Evolutionary conservation across 495 filamentous ascomycete genomes (phyloP), one percentile per base, ranked within the genome.

Genomic region (Tetracladium setigerum): DNA sequence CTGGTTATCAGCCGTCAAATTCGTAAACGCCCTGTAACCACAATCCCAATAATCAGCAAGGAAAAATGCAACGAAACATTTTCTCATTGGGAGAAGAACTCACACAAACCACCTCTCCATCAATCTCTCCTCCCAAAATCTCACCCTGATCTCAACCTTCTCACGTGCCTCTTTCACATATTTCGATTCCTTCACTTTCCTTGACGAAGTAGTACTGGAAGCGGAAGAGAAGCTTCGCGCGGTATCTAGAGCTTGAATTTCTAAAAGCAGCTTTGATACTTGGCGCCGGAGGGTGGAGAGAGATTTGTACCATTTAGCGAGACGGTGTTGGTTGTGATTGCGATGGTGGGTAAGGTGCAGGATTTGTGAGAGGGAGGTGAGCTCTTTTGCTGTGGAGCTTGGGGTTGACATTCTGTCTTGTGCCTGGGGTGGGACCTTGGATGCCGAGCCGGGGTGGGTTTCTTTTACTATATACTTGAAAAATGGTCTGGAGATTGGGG

Each of bases 281-380:
- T 71, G 72, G 11, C 86, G 83, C 35, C 81, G 76, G 37, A 92
- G 65, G 50, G 79, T 73, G 31, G 77, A 74, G 37, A 89, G 67
- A 63, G 74, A 70, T 57, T 77, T 77, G 77, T 83, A 92, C 87
- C 87, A 92, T 53, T 74, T 79, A 3, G 79, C 65, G 32, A 67
- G 65, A 32, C 76, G 76, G 61, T 91, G 86, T 63, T 92, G 87
- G 63, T 91, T 91, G 54, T 81, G 82, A 66, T 90, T 89, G 59
- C 85, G 84, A 62, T 88, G 83, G 56, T 77, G 76, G 39, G 88
- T 67, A 55, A 85, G 65, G 45, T 78, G 69, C 34, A 94, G 76
- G 15, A 81, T 41, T 34, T 69, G 55, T 12, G 53, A 55, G 32
- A 70, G 59, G 27, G 58, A 39, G 37, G 37, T 39, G 37, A 39